These are phyloP conservation scores for Rhododendron ferrugineum DNA, from an alignment of 148 eudicot species.

Conservation along the genomic window DNA sequence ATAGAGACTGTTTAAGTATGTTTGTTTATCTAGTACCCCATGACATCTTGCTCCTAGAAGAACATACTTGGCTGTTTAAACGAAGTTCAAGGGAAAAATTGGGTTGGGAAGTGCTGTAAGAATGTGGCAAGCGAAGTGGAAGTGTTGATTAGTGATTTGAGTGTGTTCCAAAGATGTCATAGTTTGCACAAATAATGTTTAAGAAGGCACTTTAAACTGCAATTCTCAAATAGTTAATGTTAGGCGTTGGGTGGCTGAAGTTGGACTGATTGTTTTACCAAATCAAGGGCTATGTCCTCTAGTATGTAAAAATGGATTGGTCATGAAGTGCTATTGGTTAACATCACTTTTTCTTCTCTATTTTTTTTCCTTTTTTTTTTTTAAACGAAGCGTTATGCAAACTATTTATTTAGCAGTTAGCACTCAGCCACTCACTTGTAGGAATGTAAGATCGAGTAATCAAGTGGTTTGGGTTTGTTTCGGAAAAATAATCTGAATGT, in stretches of 20 bases:
- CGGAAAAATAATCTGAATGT: background rate
- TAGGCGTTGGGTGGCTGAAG: background rate
- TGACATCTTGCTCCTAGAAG: background rate
- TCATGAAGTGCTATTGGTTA: background rate
- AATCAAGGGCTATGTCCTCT: background rate
- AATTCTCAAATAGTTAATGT: background rate
- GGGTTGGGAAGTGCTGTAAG: background rate
- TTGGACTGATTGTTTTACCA: background rate
- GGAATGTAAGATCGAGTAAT: background rate
- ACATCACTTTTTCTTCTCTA: background rate
- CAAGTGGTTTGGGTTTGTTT: background rate
- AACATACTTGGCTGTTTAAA: background rate
- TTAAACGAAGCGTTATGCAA: no score
- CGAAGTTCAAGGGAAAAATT: background rate
- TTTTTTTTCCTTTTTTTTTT: no score
- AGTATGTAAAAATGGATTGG: background rate
- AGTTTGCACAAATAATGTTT: background rate
- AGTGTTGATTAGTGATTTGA: background rate
- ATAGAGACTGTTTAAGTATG: no score
- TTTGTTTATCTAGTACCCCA: background rate
- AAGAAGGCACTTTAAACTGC: background rate
- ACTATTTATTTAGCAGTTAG: background rate
- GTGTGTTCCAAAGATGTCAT: background rate
- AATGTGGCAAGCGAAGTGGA: background rate
- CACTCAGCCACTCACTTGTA: background rate